Evolutionary conservation across 306 rosid genomes (phyloP), one percentile per base, ranked within the genome.

Genomic region (Glycyrrhiza uralensis): DNA sequence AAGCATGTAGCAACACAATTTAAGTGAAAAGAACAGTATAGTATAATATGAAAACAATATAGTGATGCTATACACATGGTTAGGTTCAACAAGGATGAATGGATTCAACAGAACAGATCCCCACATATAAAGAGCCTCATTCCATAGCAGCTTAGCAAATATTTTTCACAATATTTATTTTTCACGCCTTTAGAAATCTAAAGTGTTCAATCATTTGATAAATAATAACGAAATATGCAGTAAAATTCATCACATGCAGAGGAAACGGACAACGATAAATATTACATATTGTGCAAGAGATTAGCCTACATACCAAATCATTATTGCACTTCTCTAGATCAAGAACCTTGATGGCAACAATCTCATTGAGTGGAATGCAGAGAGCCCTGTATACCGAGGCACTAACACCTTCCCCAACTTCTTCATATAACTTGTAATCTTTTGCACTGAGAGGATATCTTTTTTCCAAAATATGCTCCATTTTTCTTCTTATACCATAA

Each of bases 401-500:
- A 11, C 98, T 93, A 49, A 93, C 97, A 14, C 98, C 98, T 82
- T 93, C 98, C 66, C 98, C 98, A 59, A 93, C 98, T 84, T 93
- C 97, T 91, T 93, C 98, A 55, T 93, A 93, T 74, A 93, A 83
- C 76, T 86, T 89, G 62, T 93, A 93, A 76, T 93, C 91, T 62
- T 83, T 80, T 32, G 97, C 97, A 76, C 76, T 76, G 58, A 91
- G 85, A 74, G 98, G 98, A 82, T 72, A 93, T 51, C 51, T 84
- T 74, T 87, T 93, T 67, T 87, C 92, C 24, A 75, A 66, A 60
- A 69, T 68, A 55, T 42, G 63, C 79, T 83, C 94, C 98, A 91
- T 91, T 83, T 65, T 87, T 67, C 74, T 84, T 78, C 75, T 87
- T 84, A 84, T 71, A 87, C 29, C 77, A 82, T 72, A 80, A 83